Evolutionary conservation across 176 grass and related monocot species (phyloP).

Genomic region (Puya raimondii): DNA sequence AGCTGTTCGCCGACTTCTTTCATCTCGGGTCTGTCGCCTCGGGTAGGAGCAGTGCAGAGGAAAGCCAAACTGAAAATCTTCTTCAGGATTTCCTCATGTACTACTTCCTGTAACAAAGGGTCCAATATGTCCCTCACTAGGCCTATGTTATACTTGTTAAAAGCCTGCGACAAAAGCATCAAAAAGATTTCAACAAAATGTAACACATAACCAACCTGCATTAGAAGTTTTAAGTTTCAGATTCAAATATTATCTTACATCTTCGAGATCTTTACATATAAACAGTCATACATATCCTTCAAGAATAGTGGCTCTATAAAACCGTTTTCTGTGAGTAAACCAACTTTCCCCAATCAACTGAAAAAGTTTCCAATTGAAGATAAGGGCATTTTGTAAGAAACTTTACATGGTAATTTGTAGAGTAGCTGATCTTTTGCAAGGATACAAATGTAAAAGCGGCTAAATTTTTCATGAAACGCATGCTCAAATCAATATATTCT

Average conservation of each 20-base stretch:
- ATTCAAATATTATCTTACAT: background rate
- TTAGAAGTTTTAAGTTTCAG: constrained; percentile 7
- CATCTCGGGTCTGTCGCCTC: constrained; percentile 61
- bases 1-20: constrained; percentile 67
- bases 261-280: background rate
- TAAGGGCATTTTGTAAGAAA: too few relatives aligned
- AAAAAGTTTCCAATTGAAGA: too few relatives aligned
- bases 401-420: too few relatives aligned
- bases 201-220: constrained; percentile 2
- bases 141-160: constrained; percentile 44
- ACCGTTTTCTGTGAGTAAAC: too few relatives aligned
- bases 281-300: background rate
- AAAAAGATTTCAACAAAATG: constrained; percentile 2
- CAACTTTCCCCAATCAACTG: too few relatives aligned
- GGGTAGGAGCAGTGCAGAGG: constrained; percentile 65
- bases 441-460: background rate
- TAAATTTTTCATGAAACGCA: background rate
- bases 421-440: too few relatives aligned
- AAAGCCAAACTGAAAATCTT: constrained; percentile 49
- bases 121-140: constrained; percentile 57
- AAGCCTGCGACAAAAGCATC: constrained; percentile 39
- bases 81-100: constrained; percentile 47
- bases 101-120: constrained; percentile 44
- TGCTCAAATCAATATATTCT: background rate
- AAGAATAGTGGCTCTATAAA: too few relatives aligned